These are phyloP conservation scores for Diplodia mutila DNA, from an alignment of 2,329 filamentous ascomycete genomes.

Conservation along the genomic window DNA sequence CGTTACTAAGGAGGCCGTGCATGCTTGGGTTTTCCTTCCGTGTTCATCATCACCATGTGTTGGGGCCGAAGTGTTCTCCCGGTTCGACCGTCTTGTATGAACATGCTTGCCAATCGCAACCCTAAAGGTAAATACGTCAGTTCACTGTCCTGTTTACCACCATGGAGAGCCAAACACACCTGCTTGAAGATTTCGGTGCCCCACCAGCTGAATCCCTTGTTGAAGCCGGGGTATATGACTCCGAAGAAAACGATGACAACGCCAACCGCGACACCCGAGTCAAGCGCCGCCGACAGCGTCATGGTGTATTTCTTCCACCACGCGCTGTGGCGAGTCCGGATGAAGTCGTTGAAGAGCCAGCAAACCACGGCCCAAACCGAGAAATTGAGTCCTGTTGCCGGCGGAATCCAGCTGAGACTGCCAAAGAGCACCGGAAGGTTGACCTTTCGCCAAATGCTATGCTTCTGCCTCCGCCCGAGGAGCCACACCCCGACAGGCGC, in stretches of 20 bases:
- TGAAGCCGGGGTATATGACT: conserved; percentile 79
- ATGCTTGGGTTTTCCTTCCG: neutral
- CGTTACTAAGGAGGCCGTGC: conserved; percentile 13
- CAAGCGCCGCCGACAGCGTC: conserved; percentile 81
- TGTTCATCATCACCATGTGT: conserved; percentile 33
- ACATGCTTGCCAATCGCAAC: conserved; percentile 84
- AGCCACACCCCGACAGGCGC: conserved; percentile 76
- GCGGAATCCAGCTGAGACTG: conserved; percentile 82
- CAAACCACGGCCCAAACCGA: conserved; percentile 85
- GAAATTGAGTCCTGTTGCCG: conserved; percentile 81
- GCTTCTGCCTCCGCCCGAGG: conserved; percentile 61
- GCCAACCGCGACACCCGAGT: conserved; percentile 80
- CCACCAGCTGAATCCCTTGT: conserved; percentile 80
- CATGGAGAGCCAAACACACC: conserved; percentile 36
- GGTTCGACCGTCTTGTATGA: conserved; percentile 63
- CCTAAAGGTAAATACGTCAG: conserved; percentile 41
- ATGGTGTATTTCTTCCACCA: conserved; percentile 96
- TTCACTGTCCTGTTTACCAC: conserved; percentile 24
- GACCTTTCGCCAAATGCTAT: conserved; percentile 72
- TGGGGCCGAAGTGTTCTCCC: conserved; percentile 41
- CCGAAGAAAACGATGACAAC: conserved; percentile 85
- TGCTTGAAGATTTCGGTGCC: conserved; percentile 83
- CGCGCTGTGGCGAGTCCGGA: conserved; percentile 68
- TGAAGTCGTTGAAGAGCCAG: conserved; percentile 79
- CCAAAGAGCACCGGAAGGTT: conserved; percentile 85